Base-by-base conservation (phyloP, 1,139 yeast species). In the Yamadazyma dendronema region DNA sequence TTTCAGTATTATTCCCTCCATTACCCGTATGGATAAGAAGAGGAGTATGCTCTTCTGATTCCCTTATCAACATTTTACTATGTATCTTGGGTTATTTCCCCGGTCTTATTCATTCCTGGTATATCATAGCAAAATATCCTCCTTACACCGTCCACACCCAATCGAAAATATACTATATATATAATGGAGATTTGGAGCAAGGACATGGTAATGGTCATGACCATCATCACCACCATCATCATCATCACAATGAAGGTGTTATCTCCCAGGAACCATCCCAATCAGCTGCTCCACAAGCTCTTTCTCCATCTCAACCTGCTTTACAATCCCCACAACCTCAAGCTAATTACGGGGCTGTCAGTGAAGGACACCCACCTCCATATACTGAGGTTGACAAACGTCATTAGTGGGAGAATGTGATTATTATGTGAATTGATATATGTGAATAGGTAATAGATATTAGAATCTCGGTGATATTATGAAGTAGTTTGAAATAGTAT, bases 21-120 rank as follows among this genome's bases (percentile, higher is more conserved):
- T 62, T 83, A 36, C 86, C 89, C 0, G 89, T 83, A 16, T 75
- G 81, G 74, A 71, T 82, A 42, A 77, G 84, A 52, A 64, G 80
- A 39, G 89, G 89, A 2, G 39, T 80, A 24, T 81, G 86, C 46
- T 72, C 85, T 3, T 62, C 69, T 28, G 88, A 82, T 53, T 68
- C 82, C 9, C 55, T 80, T 12, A 76, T 83, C 42, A 82, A 81
- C 53, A 65, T 82, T 29, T 57, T 75, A 30, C 67, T 82, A 28
- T 76, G 81, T 41, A 44, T 79, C 17, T 58, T 82, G 24, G 89
- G 88, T 2, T 81, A 77, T 51, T 64, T 81, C 35, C 89, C 87
- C 2, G 89, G 89, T 7, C 72, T 81, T 44, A 75, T 80, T 28
- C 85, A 80, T 56, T 62, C 83, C 4, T 78, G 84, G 81, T 80